Percentiles rank a stretch among this genome's conserved stretches.
phyloP scores from a whole-genome alignment of 768 basidiomycete genomes.

The Leccinum aurantiacum region DNA sequence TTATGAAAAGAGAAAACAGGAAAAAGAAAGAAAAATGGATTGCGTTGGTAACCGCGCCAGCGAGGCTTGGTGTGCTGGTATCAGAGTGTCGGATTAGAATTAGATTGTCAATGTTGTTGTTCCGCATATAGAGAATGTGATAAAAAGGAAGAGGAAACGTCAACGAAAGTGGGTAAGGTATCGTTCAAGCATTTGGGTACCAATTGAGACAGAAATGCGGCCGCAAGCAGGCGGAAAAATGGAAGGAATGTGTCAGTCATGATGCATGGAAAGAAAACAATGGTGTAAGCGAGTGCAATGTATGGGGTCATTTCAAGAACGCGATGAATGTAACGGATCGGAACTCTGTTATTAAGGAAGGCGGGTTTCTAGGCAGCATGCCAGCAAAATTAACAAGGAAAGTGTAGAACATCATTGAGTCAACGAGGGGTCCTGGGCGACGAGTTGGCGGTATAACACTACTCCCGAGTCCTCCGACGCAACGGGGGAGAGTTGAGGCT shows the following conservation, averaged over 20 bases:
- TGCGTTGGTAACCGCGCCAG: conserved; percentile 22
- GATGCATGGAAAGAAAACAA: conserved; percentile 27
- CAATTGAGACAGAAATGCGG: conserved; percentile 20
- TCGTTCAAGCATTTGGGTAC: conserved; percentile 34
- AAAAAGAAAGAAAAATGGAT: neutral
- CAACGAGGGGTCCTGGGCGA: conserved; percentile 73
- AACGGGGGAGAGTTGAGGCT: conserved; percentile 60
- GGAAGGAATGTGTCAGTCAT: conserved; percentile 34
- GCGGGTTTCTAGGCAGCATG: conserved; percentile 20
- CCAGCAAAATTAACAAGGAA: conserved; percentile 6
- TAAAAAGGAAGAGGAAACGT: conserved; percentile 25
- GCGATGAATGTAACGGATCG: conserved; percentile 18
- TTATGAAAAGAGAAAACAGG: conserved; percentile 3
- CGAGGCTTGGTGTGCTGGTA: conserved; percentile 23
- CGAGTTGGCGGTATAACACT: conserved; percentile 78
- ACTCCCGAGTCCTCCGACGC: conserved; percentile 76
- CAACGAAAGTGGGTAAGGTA: conserved; percentile 37
- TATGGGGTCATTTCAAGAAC: conserved; percentile 24
- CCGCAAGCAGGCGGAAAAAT: conserved; percentile 20
- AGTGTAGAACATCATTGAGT: conserved; percentile 34
- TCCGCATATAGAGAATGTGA: conserved; percentile 39
- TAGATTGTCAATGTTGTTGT: conserved; percentile 32
- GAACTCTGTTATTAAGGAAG: conserved; percentile 23
- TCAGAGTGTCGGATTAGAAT: conserved; percentile 28
- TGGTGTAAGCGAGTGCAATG: conserved; percentile 30